These are phyloP conservation scores for Plenodomus tracheiphilus DNA, from an alignment of 2,329 filamentous ascomycete genomes.

Conservation along the genomic window DNA sequence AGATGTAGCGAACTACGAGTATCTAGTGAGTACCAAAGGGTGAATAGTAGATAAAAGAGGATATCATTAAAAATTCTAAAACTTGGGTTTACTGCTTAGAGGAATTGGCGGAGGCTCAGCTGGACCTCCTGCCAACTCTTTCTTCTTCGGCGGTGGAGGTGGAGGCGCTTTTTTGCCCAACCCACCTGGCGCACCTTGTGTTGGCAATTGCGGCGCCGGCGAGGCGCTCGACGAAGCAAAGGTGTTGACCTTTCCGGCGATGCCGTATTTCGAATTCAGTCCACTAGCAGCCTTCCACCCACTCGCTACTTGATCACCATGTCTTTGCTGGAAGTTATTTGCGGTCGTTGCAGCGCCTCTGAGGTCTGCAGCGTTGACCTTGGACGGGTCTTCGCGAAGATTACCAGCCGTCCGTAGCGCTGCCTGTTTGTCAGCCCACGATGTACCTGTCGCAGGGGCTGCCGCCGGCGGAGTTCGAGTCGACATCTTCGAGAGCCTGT, in stretches of 20 bases:
- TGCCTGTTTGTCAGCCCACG: constrained; percentile 65
- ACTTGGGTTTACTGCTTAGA: constrained; percentile 59
- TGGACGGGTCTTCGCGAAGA: constrained; percentile 64
- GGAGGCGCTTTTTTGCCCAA: constrained; percentile 59
- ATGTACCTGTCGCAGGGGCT: constrained; percentile 56
- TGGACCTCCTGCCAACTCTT: constrained; percentile 47
- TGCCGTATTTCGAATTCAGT: constrained; percentile 65
- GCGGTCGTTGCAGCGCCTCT: constrained; percentile 62
- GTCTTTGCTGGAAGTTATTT: constrained; percentile 70
- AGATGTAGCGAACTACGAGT: too few species aligned
- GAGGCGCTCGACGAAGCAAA: constrained; percentile 32
- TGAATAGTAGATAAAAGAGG: neutral
- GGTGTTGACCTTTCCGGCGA: constrained; percentile 55
- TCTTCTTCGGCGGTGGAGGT: constrained; percentile 62
- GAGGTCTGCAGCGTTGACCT: constrained; percentile 63
- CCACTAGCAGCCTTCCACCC: constrained; percentile 62
- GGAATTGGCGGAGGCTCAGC: constrained; percentile 60
- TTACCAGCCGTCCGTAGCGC: constrained; percentile 64
- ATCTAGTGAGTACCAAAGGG: too few species aligned
- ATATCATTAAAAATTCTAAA: constrained; percentile 4
- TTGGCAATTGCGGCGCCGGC: constrained; percentile 31
- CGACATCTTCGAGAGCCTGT: constrained; percentile 59
- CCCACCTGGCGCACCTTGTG: constrained; percentile 27
- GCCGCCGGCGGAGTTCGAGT: constrained; percentile 36
- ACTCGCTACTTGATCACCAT: constrained; percentile 67